Evolutionary conservation across 2,329 filamentous ascomycete genomes (phyloP), one percentile per base, ranked within the genome.

Genomic region (Hypoxylon sp.): DNA sequence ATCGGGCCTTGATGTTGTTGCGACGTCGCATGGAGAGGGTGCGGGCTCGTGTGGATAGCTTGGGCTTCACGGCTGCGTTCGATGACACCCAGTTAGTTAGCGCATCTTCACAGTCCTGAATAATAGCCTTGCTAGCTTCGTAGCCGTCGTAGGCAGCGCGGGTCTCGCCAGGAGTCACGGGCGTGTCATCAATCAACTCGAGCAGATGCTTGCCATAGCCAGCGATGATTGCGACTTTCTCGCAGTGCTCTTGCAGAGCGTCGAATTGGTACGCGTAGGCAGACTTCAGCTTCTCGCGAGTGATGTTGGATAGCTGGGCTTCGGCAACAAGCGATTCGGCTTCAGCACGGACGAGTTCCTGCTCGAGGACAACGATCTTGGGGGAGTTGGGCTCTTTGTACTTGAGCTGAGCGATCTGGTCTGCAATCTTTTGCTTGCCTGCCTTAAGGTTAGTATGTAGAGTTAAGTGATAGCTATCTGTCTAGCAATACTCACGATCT

Each of bases 331-430:
- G 90, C n/a, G 96, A 98, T 82, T 99, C 96, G 76, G 96, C 96
- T 83, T 99, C 96, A 74, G 96, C 96, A 76, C 96, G 94, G 75
- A 99, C 96, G 65, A 99, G 92, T 83, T 99, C 96, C 83, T 99
- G 96, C 84, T 99, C 96, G 61, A 99, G 91, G 44, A 99, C 94
- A 64, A 98, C 94, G 75, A 99, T 98, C 84, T 94, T 96, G 71
- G 95, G 94, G 37, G 94, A 98, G 85, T 97, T 97, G 74, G 96
- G 96, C 82, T 99, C 96, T 86, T 99, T 99, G 90, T 98, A 99
- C 83, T 99, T 99, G 77, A 99, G 89, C 82, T 98, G 95, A 55
- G 96, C 95, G 76, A 99, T 99, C 80, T 98, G 94, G 80, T 99
- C 96, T 76, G 94, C 97, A 78, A 99, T 98, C 85, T 98, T 99